These are phyloP conservation scores for Fraxinus ornus DNA, from an alignment of 305 asterid genomes.

Conservation along the genomic window DNA sequence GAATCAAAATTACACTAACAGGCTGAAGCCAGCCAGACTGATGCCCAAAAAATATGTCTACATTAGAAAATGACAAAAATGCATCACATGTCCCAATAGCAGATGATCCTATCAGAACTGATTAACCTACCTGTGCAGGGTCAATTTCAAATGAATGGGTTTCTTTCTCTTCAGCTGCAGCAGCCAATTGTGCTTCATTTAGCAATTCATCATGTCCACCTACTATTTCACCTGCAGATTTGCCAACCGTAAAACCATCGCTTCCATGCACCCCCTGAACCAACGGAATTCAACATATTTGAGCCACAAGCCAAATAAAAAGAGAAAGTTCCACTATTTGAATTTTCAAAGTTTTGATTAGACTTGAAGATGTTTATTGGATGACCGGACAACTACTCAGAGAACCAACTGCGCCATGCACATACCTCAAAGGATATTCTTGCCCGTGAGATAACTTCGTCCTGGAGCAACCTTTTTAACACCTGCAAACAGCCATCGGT, in stretches of 20 bases:
- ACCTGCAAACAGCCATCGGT: slow-evolving; percentile 51
- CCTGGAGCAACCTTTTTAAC: slow-evolving; percentile 64
- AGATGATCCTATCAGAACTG: background rate
- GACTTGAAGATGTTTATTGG: background rate
- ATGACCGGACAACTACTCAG: background rate
- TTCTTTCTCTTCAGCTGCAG: slow-evolving; percentile 97
- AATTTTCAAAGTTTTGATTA: background rate
- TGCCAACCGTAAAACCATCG: slow-evolving; percentile 78
- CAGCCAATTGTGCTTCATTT: slow-evolving; percentile 91
- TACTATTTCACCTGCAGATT: slow-evolving; percentile 77
- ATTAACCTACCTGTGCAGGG: slow-evolving; percentile 69
- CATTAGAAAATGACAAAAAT: background rate
- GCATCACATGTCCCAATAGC: background rate
- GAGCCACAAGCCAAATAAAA: slow-evolving; percentile 9
- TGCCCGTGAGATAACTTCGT: slow-evolving; percentile 72
- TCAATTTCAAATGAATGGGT: slow-evolving; percentile 93
- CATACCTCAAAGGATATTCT: slow-evolving; percentile 65
- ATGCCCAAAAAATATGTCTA: background rate
- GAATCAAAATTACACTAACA: slow-evolving; percentile 5
- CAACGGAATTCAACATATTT: slow-evolving; percentile 20
- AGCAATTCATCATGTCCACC: slow-evolving; percentile 86
- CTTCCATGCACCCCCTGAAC: slow-evolving; percentile 62
- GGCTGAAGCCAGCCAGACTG: background rate
- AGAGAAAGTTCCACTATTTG: background rate
- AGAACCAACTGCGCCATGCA: slow-evolving; percentile 10